Percentiles rank a stretch among this genome's conserved stretches.
Evolutionary conservation across 208 protist species (phyloP).

Genomic region (Wallacemonas rigidus): DNA sequence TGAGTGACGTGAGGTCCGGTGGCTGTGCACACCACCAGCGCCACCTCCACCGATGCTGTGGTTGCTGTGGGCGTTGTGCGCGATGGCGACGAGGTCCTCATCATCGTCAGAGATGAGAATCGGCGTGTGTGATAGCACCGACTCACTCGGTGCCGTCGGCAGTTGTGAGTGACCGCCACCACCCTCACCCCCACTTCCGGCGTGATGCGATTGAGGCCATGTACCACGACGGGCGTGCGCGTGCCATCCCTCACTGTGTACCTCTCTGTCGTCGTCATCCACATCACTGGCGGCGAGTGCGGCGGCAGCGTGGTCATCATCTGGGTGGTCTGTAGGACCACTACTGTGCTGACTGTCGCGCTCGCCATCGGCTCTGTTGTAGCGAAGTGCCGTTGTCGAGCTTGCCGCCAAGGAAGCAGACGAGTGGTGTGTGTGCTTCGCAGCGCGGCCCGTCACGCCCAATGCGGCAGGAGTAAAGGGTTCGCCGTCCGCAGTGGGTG

Average conservation of each 20-base stretch:
- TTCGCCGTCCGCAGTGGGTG: no score
- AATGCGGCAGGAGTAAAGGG: no score
- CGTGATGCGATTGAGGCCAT: no score
- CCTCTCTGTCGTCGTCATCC: no score
- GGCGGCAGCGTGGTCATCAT: no score
- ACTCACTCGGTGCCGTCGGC: slow-evolving; percentile 2
- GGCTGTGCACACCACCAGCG: background rate
- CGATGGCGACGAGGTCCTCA: background rate
- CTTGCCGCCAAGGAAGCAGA: background rate
- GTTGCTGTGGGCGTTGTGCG: background rate
- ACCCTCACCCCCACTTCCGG: background rate
- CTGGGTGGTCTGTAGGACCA: no score
- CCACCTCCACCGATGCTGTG: background rate
- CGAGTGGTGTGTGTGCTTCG: background rate
- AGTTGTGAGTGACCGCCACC: background rate
- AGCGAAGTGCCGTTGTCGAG: background rate
- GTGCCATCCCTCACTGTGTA: no score
- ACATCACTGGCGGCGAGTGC: no score
- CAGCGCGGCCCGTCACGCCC: no score
- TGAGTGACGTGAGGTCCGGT: background rate
- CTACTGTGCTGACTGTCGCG: background rate
- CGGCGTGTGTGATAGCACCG: slow-evolving; percentile 6
- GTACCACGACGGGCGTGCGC: no score
- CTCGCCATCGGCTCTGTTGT: background rate
- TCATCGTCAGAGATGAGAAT: slow-evolving; percentile 6